Evolutionary conservation across 192 early-diverging fungal species (phyloP).

Genomic region (Rhizophagus clarus): DNA sequence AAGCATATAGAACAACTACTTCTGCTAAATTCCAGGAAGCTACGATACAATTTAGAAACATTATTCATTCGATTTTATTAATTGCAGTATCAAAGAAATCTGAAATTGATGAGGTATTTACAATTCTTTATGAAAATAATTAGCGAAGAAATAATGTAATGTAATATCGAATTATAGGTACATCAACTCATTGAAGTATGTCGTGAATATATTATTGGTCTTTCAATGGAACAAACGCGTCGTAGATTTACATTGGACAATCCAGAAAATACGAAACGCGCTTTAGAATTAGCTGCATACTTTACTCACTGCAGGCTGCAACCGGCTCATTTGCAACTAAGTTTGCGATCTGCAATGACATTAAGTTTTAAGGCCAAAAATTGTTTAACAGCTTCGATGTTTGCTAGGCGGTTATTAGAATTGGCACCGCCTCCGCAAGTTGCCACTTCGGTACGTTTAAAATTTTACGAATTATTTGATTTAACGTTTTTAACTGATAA

Average conservation of each 20-base stretch:
- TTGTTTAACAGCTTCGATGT: constrained; percentile 80
- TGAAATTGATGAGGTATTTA: constrained; percentile 76
- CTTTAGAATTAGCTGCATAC: constrained; percentile 91
- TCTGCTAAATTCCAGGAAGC: constrained; percentile 83
- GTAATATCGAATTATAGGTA: constrained; percentile 30
- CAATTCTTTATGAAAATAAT: not conserved
- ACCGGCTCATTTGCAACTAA: constrained; percentile 84
- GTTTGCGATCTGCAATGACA: constrained; percentile 85
- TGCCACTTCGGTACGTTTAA: constrained; percentile 66
- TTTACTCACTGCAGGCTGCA: constrained; percentile 94
- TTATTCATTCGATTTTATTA: constrained; percentile 81
- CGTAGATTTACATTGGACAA: constrained; percentile 60
- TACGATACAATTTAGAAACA: constrained; percentile 67
- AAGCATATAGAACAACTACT: constrained; percentile 81
- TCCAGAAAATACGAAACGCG: constrained; percentile 65
- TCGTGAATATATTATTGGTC: constrained; percentile 91
- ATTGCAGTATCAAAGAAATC: constrained; percentile 63
- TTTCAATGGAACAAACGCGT: constrained; percentile 82
- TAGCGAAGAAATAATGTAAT: not conserved
- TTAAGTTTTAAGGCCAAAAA: constrained; percentile 82
- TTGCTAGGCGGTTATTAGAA: constrained; percentile 90
- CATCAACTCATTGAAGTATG: constrained; percentile 76
- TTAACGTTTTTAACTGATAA: not conserved
- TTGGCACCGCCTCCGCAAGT: constrained; percentile 77
- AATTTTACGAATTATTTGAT: not conserved